phyloP scores from a whole-genome alignment of 2,329 filamentous ascomycete species.

The Trichoderma sp. region DNA sequence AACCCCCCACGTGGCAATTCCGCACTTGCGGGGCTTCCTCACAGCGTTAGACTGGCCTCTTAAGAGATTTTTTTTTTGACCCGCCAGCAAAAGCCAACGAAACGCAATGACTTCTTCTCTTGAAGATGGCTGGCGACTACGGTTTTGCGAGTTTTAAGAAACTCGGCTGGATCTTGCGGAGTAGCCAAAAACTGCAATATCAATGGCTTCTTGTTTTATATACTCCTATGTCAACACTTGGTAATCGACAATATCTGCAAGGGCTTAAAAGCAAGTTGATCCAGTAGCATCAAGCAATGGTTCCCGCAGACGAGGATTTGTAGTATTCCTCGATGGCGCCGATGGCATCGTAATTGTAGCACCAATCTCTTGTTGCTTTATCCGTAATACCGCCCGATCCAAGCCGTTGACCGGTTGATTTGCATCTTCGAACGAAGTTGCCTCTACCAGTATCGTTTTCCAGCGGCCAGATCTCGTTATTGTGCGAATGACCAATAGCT shows the following conservation, averaged over 20 bases:
- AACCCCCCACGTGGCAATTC: constrained; percentile 37
- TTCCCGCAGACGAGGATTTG: neutral
- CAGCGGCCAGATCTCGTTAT: neutral
- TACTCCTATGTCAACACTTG: neutral
- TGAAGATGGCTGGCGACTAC: neutral
- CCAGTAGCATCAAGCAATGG: neutral
- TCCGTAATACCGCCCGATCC: constrained; percentile 22
- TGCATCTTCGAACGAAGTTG: neutral
- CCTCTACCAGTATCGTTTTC: neutral
- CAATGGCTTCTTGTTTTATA: neutral
- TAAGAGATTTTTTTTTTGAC: neutral
- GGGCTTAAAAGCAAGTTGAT: neutral
- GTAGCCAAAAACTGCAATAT: neutral
- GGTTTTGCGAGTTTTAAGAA: neutral
- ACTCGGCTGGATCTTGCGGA: neutral
- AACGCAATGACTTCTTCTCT: neutral
- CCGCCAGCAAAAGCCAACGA: neutral
- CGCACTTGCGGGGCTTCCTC: constrained; percentile 32
- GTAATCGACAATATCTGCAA: neutral
- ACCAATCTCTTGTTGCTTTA: constrained; percentile 27
- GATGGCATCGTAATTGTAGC: constrained; percentile 28
- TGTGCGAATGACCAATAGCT: constrained; percentile 21
- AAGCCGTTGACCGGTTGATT: neutral
- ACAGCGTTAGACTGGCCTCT: constrained; percentile 6
- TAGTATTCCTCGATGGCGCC: constrained; percentile 9